A percentile compares a stretch with the other conserved stretches of the same genome.
phyloP scores from a whole-genome alignment of 805 yeast genomes.

The Isabelozyma pseudorhagii region DNA sequence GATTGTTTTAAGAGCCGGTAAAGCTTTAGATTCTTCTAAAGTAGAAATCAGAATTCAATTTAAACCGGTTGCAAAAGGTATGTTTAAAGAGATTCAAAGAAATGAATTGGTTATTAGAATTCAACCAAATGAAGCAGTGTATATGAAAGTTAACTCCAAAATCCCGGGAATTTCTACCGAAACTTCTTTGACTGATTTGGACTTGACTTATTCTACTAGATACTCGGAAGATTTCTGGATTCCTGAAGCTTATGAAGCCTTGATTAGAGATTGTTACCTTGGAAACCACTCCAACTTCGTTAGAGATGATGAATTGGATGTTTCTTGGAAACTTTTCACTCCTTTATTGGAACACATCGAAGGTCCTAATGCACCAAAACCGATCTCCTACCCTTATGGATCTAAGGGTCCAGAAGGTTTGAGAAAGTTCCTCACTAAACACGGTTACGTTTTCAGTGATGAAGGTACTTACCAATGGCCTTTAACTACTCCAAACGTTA shows the following conservation, averaged over 20 bases:
- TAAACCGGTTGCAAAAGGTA: constrained; percentile 79
- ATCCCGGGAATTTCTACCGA: constrained; percentile 86
- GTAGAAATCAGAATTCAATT: constrained; percentile 95
- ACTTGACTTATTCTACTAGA: constrained; percentile 77
- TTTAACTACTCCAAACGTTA: constrained; percentile 51
- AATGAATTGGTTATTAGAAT: constrained; percentile 92
- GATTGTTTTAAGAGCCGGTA: constrained; percentile 92
- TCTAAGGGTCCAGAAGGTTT: constrained; percentile 81
- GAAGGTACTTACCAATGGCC: constrained; percentile 88
- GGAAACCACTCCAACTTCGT: constrained; percentile 98
- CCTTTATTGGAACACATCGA: constrained; percentile 84
- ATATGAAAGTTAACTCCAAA: constrained; percentile 89
- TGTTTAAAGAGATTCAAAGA: constrained; percentile 76
- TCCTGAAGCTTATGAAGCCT: constrained; percentile 97
- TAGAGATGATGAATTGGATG: constrained; percentile 94
- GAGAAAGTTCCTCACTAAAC: constrained; percentile 55
- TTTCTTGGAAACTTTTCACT: constrained; percentile 90
- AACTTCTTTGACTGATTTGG: constrained; percentile 85
- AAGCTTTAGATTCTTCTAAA: constrained; percentile 91
- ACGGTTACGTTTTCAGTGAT: constrained; percentile 70
- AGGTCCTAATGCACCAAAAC: constrained; percentile 62
- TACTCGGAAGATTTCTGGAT: constrained; percentile 83
- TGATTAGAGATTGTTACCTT: constrained; percentile 82
- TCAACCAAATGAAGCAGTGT: constrained; percentile 94
- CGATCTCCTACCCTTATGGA: constrained; percentile 79